Percentiles rank a stretch among this genome's conserved stretches.
These are phyloP conservation scores for Sclerospora graminicola DNA, from an alignment of 352 stramenopile genomes.

Conservation along the genomic window DNA sequence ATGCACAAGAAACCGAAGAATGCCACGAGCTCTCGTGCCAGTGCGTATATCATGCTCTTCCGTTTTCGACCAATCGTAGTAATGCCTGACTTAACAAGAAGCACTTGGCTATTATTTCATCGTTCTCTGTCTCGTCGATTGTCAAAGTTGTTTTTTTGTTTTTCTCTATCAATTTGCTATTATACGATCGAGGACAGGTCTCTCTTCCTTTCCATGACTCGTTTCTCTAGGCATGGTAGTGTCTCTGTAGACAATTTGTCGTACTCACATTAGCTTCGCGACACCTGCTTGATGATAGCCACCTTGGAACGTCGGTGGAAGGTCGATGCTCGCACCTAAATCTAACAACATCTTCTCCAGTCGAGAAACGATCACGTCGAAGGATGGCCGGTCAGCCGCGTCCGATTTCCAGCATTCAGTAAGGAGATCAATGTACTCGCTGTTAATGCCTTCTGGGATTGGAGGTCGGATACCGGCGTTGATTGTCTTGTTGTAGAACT, in stretches of 20 bases:
- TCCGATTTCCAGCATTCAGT: constrained; percentile 81
- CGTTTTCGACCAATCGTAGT: constrained; percentile 22
- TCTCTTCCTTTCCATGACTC: constrained; percentile 14
- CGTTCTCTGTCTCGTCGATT: constrained; percentile 21
- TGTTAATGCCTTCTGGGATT: constrained; percentile 55
- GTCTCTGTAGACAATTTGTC: constrained; percentile 5
- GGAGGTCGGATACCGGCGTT: constrained; percentile 61
- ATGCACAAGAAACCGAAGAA: constrained; percentile 37
- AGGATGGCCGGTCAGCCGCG: constrained; percentile 55
- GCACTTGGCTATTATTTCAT: constrained; percentile 21
- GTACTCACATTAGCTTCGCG: constrained; percentile 18
- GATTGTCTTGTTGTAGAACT: constrained; percentile 86
- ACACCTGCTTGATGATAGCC: constrained; percentile 64
- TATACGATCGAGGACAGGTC: constrained; percentile 26
- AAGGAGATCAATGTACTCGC: constrained; percentile 65
- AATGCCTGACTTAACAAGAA: constrained; percentile 1
- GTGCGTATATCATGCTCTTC: constrained; percentile 3
- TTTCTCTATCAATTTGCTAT: constrained; percentile 31
- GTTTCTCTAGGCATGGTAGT: constrained; percentile 8
- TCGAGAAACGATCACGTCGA: constrained; percentile 65
- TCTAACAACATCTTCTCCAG: constrained; percentile 64
- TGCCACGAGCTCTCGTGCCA: constrained; percentile 30
- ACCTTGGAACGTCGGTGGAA: constrained; percentile 75
- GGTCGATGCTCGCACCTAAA: constrained; percentile 68
- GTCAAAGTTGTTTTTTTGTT: constrained; percentile 25